These are phyloP conservation scores for Nakazawaea molendinolei DNA, from an alignment of 805 yeast species.

Conservation along the genomic window DNA sequence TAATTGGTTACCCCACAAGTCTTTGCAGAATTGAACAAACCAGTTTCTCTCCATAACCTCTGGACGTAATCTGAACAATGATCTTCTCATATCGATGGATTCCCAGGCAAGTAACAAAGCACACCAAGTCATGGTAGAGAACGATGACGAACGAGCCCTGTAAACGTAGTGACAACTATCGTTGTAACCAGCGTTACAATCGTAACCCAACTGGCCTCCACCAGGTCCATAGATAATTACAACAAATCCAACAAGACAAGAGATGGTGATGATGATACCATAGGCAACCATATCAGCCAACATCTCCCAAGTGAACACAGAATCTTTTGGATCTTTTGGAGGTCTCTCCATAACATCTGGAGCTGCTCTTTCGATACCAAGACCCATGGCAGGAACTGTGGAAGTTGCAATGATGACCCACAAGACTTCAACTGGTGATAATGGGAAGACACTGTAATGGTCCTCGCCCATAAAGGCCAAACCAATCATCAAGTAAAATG, in stretches of 20 bases:
- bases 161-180: conserved; percentile 56
- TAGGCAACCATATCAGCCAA: conserved; percentile 63
- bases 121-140: conserved; percentile 83
- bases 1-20: conserved; percentile 68
- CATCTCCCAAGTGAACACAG: conserved; percentile 61
- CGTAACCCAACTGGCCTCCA: conserved; percentile 53
- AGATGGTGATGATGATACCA: conserved; percentile 67
- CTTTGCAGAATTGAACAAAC: conserved; percentile 24
- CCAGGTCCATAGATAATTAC: conserved; percentile 64
- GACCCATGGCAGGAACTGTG: conserved; percentile 81
- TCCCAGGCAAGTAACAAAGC: conserved; percentile 81
- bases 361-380: conserved; percentile 61
- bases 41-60: conserved; percentile 32
- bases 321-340: conserved; percentile 49
- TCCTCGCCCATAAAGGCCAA: conserved; percentile 59
- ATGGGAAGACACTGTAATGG: conserved; percentile 72
- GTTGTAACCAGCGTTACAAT: conserved; percentile 50
- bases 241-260: conserved; percentile 63
- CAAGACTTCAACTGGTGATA: conserved; percentile 72
- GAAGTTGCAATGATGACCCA: conserved; percentile 78
- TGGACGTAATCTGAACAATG: conserved; percentile 66
- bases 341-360: conserved; percentile 58
- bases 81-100: conserved; percentile 63
- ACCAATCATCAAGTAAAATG: conserved; percentile 62
- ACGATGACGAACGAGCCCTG: conserved; percentile 69